Base-by-base conservation (phyloP, 2,329 filamentous ascomycete genomes). In the Penicillium rolfsii region DNA sequence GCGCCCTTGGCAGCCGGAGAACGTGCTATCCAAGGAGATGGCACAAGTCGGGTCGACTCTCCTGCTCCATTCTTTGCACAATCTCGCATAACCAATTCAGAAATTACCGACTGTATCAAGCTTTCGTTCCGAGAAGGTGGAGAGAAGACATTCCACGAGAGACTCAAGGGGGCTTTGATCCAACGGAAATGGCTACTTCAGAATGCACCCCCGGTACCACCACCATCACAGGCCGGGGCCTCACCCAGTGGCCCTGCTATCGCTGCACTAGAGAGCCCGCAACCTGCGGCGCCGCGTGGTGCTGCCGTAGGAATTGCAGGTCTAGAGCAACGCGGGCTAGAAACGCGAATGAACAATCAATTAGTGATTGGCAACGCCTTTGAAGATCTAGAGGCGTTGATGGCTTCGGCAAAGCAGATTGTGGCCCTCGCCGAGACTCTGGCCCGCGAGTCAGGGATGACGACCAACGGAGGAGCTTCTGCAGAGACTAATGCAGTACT, bases 351-450 rank as follows among this genome's bases (percentile, higher is more conserved):
- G 79, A 97, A 96, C 75, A 98, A 97, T 69, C 93, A 97, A 76
- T 79, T 92, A 9, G 89, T 97, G 53, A 97, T 99, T 65, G 94
- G 94, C 28, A 93, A 87, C 66, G 93, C 95, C 0, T 99, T 99
- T 71, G 94, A 97, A 74, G 95, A 99, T 71, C 85, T 99, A 0
- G 94, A 98, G 74, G 93, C 95, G 3, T 83, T 99, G 40, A 99
- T 98, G 94, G 92, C 93, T 3, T 97, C 94, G 3, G 95, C 95
- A 5, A 97, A 98, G 74, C 92, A 99, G 73, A 92, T 99, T 52
- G 89, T 98, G 54, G 92, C 93, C 5, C 87, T 99, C 45, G 95
- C 95, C 0, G 94, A 98, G 76, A 88, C 88, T 16, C 94, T 98
- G 68, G 88, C 92, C 1, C 83, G 87, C 12, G 90, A 93, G 71